A percentile compares a stretch with the other conserved stretches of the same genome.
Conservation (phyloP, 2,329 filamentous ascomycete species). For the Aspergillus aculeatus region DNA sequence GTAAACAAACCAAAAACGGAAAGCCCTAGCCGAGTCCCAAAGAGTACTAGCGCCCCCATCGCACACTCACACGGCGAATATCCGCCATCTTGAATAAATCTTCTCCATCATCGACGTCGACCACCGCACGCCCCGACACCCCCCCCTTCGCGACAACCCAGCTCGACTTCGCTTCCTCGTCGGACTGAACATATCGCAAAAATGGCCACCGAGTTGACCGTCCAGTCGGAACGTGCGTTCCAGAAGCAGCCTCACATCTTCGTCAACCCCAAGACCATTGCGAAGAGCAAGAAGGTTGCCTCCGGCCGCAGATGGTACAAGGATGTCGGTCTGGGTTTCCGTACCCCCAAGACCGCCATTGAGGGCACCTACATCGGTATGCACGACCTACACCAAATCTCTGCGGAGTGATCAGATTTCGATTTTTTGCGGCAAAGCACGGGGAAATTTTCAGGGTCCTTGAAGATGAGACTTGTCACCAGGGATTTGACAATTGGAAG, state of each 20-base stretch:
- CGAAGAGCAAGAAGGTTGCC: conserved; percentile 74
- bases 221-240: conserved; percentile 99
- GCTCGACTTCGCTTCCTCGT: conserved; percentile 42
- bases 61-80: conserved; percentile 41
- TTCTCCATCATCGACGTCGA: conserved; percentile 43
- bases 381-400: conserved; percentile 46
- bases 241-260: conserved; percentile 99
- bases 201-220: conserved; percentile 98
- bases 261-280: conserved; percentile 92
- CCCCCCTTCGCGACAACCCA: conserved; percentile 35
- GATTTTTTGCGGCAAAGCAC: conserved; percentile 14
- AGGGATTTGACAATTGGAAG: not conserved
- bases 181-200: conserved; percentile 56
- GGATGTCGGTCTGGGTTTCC: conserved; percentile 99
- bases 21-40: conserved; percentile 43
- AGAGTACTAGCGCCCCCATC: conserved; percentile 30
- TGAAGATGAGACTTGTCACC: conserved; percentile 18
- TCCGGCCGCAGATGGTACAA: conserved; percentile 99
- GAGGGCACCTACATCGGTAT: conserved; percentile 98
- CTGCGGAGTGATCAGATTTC: conserved; percentile 19
- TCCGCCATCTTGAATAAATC: conserved; percentile 38
- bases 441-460: conserved; percentile 8
- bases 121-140: conserved; percentile 33
- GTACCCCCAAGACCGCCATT: conserved; percentile 97
- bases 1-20: conserved; percentile 43